Percentiles rank a stretch among this genome's conserved stretches.
Evolutionary conservation across 257 asterid species (phyloP).

Genomic region (Anisodus acutangulus): DNA sequence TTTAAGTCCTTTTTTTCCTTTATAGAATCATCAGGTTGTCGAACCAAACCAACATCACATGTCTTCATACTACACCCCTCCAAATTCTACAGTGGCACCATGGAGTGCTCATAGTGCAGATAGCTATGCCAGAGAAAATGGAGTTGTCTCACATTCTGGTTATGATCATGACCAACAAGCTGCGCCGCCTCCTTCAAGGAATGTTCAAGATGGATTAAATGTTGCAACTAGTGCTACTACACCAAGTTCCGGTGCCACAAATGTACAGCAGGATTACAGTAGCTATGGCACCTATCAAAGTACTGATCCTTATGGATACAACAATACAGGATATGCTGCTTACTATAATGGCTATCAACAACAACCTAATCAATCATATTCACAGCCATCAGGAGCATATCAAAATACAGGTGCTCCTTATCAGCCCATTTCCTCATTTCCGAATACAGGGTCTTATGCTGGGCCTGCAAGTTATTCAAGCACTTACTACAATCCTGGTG

Average conservation of each 20-base stretch:
- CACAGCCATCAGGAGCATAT: slow-evolving; percentile 29
- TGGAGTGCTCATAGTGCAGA: slow-evolving; percentile 63
- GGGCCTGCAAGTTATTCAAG: slow-evolving; percentile 99
- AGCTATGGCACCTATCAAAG: slow-evolving; percentile 68
- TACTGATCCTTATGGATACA: slow-evolving; percentile 76
- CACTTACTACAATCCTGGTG: slow-evolving; percentile 99
- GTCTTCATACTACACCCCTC: slow-evolving; percentile 61
- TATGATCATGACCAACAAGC: slow-evolving; percentile 59
- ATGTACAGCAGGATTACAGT: slow-evolving; percentile 66
- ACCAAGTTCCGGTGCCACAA: slow-evolving; percentile 71
- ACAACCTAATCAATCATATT: slow-evolving; percentile 13
- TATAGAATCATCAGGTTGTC: slow-evolving; percentile 61
- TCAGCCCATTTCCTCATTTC: slow-evolving; percentile 99
- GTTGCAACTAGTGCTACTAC: slow-evolving; percentile 56
- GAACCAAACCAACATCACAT: slow-evolving; percentile 62
- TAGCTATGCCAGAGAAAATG: slow-evolving; percentile 67
- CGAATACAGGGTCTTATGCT: slow-evolving; percentile 98
- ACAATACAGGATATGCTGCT: slow-evolving; percentile 65
- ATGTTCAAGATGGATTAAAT: slow-evolving; percentile 63
- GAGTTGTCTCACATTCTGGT: slow-evolving; percentile 57
- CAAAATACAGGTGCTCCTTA: slow-evolving; percentile 60
- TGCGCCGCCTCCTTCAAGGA: slow-evolving; percentile 49
- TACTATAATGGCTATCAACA: slow-evolving; percentile 50
- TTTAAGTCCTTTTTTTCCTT: slow-evolving; percentile 29
- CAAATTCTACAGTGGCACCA: slow-evolving; percentile 58